Base-by-base conservation (phyloP, 1,284 basidiomycete genomes). In the Cryptococcus sp. region DNA sequence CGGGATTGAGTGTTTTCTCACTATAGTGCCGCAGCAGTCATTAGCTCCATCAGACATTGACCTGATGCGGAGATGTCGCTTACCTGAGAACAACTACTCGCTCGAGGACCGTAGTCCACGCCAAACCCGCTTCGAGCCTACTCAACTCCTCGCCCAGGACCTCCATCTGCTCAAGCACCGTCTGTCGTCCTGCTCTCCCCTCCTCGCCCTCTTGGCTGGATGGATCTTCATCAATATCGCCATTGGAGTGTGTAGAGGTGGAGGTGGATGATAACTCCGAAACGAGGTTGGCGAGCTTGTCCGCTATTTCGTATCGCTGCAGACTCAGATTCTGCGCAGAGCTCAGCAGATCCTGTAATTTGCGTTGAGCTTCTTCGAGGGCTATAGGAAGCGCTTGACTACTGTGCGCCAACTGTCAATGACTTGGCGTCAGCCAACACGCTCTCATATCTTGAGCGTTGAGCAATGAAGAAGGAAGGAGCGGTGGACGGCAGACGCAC, bases 51-150 rank as follows among this genome's bases (percentile, higher is more conserved):
- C 31, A n/a, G 7, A 48, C 38, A 16, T 23, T n/a, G 20, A 39
- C 42, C 31, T 17, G n/a, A 39, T 39, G 11, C 20, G 44, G 35
- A 41, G 20, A 8, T n/a, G n/a, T 7, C 19, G 69, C 83, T 60
- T 62, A 92, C 92, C 91, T 89, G 47, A 90, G 81, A 38, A 81
- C 78, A 61, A 94, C 79, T 7, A 86, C 85, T 67, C 83, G 84
- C 65, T 91, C 84, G 38, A 93, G 80, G 5, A 92, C 81, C 50
- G 84, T 84, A 6, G 90, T 85, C 77, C 94, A 95, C 22, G 84
- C 82, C 67, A 86, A 86, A 10, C 91, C 86, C 53, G 84, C 85
- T 67, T 88, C 82, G 35, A 93, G 81, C 69, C 90, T 88, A 70
- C 85, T 87, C 65, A 94, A 72, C 69, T 84, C 68, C 17, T 84